Evolutionary conservation across 169 alveolate species (phyloP), one percentile per base, ranked within the genome.

Genomic region (Plasmodium coatneyi): DNA sequence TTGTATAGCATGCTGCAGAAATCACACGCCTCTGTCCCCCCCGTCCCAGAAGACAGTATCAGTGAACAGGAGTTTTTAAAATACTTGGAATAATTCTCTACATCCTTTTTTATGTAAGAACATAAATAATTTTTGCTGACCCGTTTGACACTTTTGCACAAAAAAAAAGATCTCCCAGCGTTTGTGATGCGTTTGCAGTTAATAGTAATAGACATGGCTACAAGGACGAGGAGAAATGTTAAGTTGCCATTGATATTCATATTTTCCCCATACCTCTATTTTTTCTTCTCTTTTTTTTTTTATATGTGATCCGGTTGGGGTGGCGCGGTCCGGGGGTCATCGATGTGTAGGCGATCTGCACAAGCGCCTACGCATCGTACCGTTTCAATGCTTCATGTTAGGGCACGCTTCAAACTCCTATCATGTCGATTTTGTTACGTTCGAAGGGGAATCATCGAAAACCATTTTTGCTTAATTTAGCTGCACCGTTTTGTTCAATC

Each of bases 11-110:
- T 96, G 60, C 87, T 93, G 41, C 97, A 96, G 83, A 92, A 96
- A 72, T 96, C 97, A 82, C 93, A 96, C 4, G 97, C 96, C 49
- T 96, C 97, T 14, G 97, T 92, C 3, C 97, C 97, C 19, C 97
- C 97, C 30, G 95, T 96, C 14, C 97, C 97, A 66, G 95, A 86
- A 2, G 93, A 86, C 80, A 86, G 66, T 52, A 86, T 86, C 34
- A 86, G 70, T 1, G 93, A 86, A 74, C 93, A 86, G 16, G 93
- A 86, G 60, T 86, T 86, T 74, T 86, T 86, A 86, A 86, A 86
- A 86, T 86, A 86, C 19, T 78, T 86, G 7, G 93, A 86, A 86
- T 86, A 86, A 30, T 86, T 86, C 46, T 86, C 93, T 1, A 78
- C 93, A 56, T 86, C 93, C 41, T 86, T 86, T 34, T 34, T 86